phyloP scores from a whole-genome alignment of 495 filamentous ascomycete species.

The Penicillium goetzii region DNA sequence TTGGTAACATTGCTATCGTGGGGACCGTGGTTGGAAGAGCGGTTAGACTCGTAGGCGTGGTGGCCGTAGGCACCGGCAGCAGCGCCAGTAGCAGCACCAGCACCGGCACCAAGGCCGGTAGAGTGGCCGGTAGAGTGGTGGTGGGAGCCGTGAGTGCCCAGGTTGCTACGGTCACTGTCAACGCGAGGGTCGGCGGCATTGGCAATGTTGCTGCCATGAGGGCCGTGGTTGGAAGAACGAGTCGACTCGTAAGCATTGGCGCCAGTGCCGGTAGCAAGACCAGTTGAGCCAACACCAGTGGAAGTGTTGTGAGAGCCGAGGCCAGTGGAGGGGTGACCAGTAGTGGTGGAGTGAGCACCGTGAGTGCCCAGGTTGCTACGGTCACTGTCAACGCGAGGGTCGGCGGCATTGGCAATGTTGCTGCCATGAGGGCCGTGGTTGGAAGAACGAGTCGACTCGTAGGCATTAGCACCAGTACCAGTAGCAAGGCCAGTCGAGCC shows the following conservation, averaged over 20 bases:
- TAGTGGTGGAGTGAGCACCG: slow-evolving; percentile 4
- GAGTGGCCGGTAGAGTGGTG: slow-evolving; percentile 2
- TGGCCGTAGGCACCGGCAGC: slow-evolving; percentile 24
- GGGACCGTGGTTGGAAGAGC: slow-evolving; percentile 23
- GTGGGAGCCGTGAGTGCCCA: not conserved
- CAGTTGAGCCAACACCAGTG: slow-evolving; percentile 17
- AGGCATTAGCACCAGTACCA: slow-evolving; percentile 13
- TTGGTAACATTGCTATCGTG: slow-evolving; percentile 30
- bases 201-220: slow-evolving; percentile 47
- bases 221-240: slow-evolving; percentile 37
- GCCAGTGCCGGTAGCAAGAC: slow-evolving; percentile 24
- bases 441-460: slow-evolving; percentile 15
- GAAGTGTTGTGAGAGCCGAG: slow-evolving; percentile 6
- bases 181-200: slow-evolving; percentile 55
- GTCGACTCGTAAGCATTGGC: slow-evolving; percentile 15
- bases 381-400: slow-evolving; percentile 53
- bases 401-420: slow-evolving; percentile 49
- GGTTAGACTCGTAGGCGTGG: slow-evolving; percentile 10
- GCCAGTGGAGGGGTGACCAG: not conserved
- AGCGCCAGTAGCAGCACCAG: slow-evolving; percentile 21
- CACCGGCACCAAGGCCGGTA: slow-evolving; percentile 14
- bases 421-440: slow-evolving; percentile 48
- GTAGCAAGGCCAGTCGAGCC: slow-evolving; percentile 1
- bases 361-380: slow-evolving; percentile 10
- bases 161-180: slow-evolving; percentile 22